Percentiles rank a stretch among this genome's conserved stretches.
Conservation (phyloP, 495 filamentous ascomycete genomes). For the Aspergillus biplanus region DNA sequence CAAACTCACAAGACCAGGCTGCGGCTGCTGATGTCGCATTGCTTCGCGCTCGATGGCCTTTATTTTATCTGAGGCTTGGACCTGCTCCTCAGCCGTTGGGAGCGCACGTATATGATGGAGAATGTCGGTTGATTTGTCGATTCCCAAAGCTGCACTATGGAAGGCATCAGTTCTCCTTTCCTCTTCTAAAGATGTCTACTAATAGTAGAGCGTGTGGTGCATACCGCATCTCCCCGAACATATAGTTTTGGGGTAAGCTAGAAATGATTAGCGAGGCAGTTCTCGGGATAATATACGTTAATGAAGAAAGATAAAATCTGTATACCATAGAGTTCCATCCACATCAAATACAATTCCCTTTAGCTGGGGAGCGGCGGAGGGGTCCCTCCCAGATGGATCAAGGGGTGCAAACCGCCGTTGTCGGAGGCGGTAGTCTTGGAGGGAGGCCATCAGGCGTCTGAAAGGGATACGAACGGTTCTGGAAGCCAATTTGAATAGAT, state of each 20-base stretch:
- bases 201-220: constrained; percentile 16
- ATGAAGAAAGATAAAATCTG: constrained; percentile 28
- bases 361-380: constrained; percentile 56
- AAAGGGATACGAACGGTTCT: not conserved
- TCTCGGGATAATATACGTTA: not conserved
- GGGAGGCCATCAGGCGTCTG: constrained; percentile 37
- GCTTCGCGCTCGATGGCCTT: constrained; percentile 76
- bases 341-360: constrained; percentile 93
- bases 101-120: constrained; percentile 83
- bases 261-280: constrained; percentile 1
- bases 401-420: constrained; percentile 61
- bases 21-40: constrained; percentile 77
- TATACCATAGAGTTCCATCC: constrained; percentile 88
- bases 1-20: constrained; percentile 72
- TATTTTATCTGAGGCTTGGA: constrained; percentile 70
- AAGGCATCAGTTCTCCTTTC: constrained; percentile 1
- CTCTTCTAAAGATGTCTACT: not conserved
- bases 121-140: constrained; percentile 75
- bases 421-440: constrained; percentile 33
- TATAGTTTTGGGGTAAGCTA: constrained; percentile 89
- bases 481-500: not conserved
- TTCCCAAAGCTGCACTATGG: constrained; percentile 60
- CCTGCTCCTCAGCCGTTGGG: constrained; percentile 58
- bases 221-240: constrained; percentile 86
- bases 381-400: constrained; percentile 33